A percentile compares a stretch with the other conserved stretches of the same genome.
These are phyloP conservation scores for Inga laurina DNA, from an alignment of 306 rosid genomes.

Conservation along the genomic window DNA sequence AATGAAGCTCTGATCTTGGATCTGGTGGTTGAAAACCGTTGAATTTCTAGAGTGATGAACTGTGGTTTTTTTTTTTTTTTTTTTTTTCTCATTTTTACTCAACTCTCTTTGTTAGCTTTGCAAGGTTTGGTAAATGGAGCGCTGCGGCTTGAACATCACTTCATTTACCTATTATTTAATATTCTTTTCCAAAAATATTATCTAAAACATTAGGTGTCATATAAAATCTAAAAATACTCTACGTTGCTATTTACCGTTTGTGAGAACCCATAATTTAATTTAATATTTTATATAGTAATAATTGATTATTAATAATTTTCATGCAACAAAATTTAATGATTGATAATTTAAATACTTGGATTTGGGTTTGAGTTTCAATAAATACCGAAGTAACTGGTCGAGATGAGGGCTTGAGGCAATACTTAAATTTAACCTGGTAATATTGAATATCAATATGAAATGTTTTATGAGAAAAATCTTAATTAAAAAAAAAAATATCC, in stretches of 20 bases:
- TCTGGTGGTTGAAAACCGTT: background rate
- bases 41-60: background rate
- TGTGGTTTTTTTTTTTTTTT: background rate
- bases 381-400: too few species aligned
- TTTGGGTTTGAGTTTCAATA: background rate
- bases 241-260: background rate
- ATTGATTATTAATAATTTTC: background rate
- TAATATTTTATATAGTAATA: background rate
- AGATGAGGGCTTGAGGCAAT: background rate
- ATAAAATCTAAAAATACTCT: background rate
- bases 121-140: background rate
- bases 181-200: too few species aligned
- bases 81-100: background rate
- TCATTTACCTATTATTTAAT: background rate
- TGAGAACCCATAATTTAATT: background rate
- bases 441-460: too few species aligned
- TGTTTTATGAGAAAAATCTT: background rate
- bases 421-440: too few species aligned
- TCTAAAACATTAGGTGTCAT: too few species aligned
- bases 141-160: background rate
- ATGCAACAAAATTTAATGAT: too few species aligned
- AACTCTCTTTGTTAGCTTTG: background rate
- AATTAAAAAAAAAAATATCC: background rate
- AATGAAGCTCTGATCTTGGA: background rate
- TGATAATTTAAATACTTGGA: background rate